Evolutionary conservation across 495 filamentous ascomycete genomes (phyloP).

Genomic region (Lasiosphaeris hirsuta): DNA sequence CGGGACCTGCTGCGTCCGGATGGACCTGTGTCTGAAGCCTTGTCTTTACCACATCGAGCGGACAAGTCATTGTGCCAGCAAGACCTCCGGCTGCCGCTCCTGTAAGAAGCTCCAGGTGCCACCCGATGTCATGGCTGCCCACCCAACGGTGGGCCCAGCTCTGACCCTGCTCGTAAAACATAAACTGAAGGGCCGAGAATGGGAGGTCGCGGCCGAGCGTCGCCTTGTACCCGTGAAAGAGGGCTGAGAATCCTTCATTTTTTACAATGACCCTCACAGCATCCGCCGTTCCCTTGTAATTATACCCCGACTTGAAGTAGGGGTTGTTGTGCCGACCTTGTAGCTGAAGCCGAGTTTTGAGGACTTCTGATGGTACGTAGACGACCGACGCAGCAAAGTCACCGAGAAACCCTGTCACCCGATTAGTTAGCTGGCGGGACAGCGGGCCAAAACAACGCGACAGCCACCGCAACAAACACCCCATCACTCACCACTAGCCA

Average conservation of each 20-base stretch:
- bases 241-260: constrained; percentile 74
- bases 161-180: constrained; percentile 95
- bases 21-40: constrained; percentile 94
- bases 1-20: constrained; percentile 19
- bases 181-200: constrained; percentile 93
- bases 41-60: constrained; percentile 96
- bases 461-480: neutral
- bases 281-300: constrained; percentile 77
- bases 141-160: constrained; percentile 70
- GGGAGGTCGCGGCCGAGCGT: constrained; percentile 93
- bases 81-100: constrained; percentile 90
- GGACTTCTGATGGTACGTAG: constrained; percentile 93
- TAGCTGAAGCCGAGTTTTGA: constrained; percentile 92
- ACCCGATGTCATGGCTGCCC: constrained; percentile 70
- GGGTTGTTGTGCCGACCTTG: constrained; percentile 96
- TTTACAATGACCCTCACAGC: constrained; percentile 79
- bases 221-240: constrained; percentile 93
- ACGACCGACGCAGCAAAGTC: constrained; percentile 88
- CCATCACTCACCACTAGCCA: constrained; percentile 63
- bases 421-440: constrained; percentile 10
- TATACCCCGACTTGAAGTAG: constrained; percentile 86
- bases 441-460: too few species aligned
- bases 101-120: constrained; percentile 81
- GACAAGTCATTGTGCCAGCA: constrained; percentile 91
- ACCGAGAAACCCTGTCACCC: constrained; percentile 70